These are phyloP conservation scores for Suillus tomentosus DNA, from an alignment of 768 basidiomycete species.

Conservation along the genomic window DNA sequence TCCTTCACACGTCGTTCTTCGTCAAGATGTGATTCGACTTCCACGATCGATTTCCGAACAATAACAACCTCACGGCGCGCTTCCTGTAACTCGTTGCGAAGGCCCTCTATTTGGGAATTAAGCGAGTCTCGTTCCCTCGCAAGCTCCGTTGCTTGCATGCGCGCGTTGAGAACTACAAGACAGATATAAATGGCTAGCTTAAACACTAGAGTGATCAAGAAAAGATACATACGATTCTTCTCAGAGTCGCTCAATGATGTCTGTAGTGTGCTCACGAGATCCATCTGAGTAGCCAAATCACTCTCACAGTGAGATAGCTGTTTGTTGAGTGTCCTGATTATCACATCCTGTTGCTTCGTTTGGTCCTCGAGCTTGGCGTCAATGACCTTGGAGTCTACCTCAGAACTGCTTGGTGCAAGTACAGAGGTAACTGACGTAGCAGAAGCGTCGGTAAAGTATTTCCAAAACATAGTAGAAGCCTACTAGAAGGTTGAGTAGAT, in stretches of 20 bases:
- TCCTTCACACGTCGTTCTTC: conserved; percentile 91
- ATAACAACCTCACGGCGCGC: conserved; percentile 78
- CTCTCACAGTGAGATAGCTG: conserved; percentile 91
- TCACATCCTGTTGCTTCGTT: conserved; percentile 79
- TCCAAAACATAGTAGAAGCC: conserved; percentile 54
- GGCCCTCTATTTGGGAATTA: conserved; percentile 59
- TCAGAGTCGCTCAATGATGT: conserved; percentile 88
- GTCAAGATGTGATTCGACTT: conserved; percentile 82
- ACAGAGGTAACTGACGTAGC: conserved; percentile 58
- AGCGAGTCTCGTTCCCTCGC: conserved; percentile 83
- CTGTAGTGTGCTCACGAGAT: conserved; percentile 82
- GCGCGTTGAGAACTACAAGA: conserved; percentile 80
- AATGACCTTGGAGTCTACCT: conserved; percentile 55
- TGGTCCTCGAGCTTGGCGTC: conserved; percentile 68
- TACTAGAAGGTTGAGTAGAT: conserved; percentile 50
- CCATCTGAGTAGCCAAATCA: conserved; percentile 90
- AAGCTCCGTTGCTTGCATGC: conserved; percentile 90
- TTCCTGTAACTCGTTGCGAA: conserved; percentile 74
- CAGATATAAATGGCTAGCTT: conserved; percentile 17
- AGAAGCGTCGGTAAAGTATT: conserved; percentile 72
- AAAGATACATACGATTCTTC: conserved; percentile 74
- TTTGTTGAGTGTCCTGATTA: conserved; percentile 94
- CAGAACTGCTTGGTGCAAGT: conserved; percentile 36
- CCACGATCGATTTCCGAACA: conserved; percentile 77
- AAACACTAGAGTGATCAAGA: conserved; percentile 9